Base-by-base conservation (phyloP, 176 grass and related monocot genomes). In the Puccinellia tenuiflora region DNA sequence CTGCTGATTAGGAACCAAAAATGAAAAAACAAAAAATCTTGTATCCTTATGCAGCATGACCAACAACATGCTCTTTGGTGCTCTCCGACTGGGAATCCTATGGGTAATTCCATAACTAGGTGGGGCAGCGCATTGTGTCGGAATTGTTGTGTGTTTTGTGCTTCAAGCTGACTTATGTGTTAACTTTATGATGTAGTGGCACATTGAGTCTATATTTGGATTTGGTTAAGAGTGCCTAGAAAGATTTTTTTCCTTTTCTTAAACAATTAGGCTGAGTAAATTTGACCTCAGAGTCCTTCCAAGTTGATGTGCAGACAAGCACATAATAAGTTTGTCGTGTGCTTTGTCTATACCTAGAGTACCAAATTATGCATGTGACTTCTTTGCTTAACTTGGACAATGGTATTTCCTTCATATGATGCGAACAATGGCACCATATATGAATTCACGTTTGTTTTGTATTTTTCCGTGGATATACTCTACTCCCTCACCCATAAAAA, bases 1-100 rank as follows among this genome's bases (percentile, higher is more conserved):
- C 67, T 90, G 79, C 88, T 86, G 75, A 90, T 83, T 73, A 83
- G 75, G 84, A 86, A 22, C 84, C 74, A 74, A 74, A 4, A 18
- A 74, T 33, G 71, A 9, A 25, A 17, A 82, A 57, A 46, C 33
- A 25, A 78, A n/a, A 73, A 14, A 3, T 64, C 64, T 77, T 90
- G 56, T 86, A 74, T 12, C 74, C 57, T 83, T 79, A 42, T 90
- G 79, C 67, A 39, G 38, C 24, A 79, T 68, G 67, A 40, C 57
- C 35, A 86, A 79, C 79, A 67, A 59, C 75, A 75, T 68, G 82
- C 38, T 7, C 16, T 26, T 90, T 78, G 28, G 24, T 82, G 79
- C 22, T 56, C 86, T 90, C 22, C 16, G 15, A 48, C 65, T 78
- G 53, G 65, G 84, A 78, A 86, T 83, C 84, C 74, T 83, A 86